phyloP scores from a whole-genome alignment of 352 stramenopile genomes.

The Globisporangium heterothallicum region DNA sequence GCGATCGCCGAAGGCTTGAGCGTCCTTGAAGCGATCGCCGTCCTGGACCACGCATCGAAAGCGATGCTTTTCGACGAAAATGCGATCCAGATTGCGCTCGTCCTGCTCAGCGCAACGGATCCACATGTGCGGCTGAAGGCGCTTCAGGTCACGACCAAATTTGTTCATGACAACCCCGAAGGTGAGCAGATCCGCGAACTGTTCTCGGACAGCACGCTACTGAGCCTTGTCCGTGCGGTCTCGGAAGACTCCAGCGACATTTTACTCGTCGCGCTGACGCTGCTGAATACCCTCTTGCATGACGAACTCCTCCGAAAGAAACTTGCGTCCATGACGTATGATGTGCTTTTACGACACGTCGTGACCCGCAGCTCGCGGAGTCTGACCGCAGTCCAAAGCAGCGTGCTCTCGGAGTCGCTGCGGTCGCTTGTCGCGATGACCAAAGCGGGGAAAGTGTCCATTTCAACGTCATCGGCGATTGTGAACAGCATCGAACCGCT shows the following conservation, averaged over 20 bases:
- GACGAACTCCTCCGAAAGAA: constrained; percentile 51
- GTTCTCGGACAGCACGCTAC: constrained; percentile 27
- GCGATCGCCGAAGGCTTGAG: constrained; percentile 34
- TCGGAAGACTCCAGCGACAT: constrained; percentile 35
- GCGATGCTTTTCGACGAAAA: constrained; percentile 31
- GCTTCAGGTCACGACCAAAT: constrained; percentile 33
- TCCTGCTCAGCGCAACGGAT: constrained; percentile 36
- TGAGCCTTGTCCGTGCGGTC: constrained; percentile 45
- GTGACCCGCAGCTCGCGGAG: constrained; percentile 14
- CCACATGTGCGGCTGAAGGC: constrained; percentile 40
- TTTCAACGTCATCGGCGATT: constrained; percentile 31
- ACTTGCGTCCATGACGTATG: constrained; percentile 52
- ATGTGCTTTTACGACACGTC: constrained; percentile 50
- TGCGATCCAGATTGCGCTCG: constrained; percentile 33
- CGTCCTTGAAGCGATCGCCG: constrained; percentile 46
- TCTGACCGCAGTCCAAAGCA: constrained; percentile 13
- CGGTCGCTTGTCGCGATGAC: constrained; percentile 51
- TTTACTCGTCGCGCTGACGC: constrained; percentile 33
- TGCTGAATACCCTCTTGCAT: constrained; percentile 43
- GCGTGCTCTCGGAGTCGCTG: constrained; percentile 39
- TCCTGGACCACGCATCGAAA: constrained; percentile 18
- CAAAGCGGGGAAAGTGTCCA: constrained; percentile 17
- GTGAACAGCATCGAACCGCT: constrained; percentile 41
- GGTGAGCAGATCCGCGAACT: constrained; percentile 16
- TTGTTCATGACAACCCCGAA: constrained; percentile 39